Conservation (phyloP, 768 basidiomycete species). For the Lactifluus echinatus region DNA sequence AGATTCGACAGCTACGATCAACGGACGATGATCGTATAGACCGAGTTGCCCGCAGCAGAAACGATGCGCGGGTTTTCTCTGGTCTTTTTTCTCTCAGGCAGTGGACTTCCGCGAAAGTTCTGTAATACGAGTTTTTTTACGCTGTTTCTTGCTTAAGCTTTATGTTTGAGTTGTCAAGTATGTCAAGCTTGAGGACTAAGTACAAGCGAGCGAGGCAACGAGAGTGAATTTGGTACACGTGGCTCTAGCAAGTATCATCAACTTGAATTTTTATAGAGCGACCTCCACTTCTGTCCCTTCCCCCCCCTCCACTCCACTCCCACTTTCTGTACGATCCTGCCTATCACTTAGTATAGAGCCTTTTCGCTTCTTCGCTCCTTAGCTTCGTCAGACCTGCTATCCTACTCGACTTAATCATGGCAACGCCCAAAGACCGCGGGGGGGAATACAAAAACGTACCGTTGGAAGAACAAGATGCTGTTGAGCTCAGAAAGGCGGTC, state of each 20-base stretch:
- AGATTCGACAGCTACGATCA: constrained; percentile 65
- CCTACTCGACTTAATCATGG: constrained; percentile 5
- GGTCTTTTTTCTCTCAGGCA: neutral
- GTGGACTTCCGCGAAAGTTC: neutral
- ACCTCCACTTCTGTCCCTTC: neutral
- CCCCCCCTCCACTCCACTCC: neutral
- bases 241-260: no score
- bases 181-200: no score
- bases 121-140: neutral
- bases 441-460: constrained; percentile 22
- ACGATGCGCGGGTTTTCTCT: neutral
- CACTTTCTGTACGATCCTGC: neutral
- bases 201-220: no score
- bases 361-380: neutral
- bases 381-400: neutral
- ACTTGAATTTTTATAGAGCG: neutral
- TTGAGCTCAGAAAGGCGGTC: constrained; percentile 46
- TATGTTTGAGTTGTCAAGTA: neutral
- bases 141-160: neutral
- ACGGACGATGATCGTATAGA: constrained; percentile 38
- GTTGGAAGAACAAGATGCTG: constrained; percentile 35
- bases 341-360: neutral
- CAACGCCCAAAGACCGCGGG: constrained; percentile 11
- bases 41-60: neutral
- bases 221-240: no score